Percentiles rank a stretch among this genome's conserved stretches.
phyloP scores from a whole-genome alignment of 306 rosid genomes.

The Acacia melanoxylon region DNA sequence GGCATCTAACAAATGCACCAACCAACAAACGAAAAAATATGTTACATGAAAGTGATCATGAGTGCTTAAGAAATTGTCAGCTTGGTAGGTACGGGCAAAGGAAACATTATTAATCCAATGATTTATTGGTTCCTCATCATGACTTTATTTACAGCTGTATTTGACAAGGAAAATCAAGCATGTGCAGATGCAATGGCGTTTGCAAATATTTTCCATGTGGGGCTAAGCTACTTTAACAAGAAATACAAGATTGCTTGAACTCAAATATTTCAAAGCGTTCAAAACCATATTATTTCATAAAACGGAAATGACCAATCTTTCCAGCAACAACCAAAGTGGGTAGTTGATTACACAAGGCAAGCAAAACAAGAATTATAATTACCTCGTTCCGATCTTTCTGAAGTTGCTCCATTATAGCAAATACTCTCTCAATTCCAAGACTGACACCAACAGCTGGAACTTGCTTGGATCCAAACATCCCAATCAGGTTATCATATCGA shows the following conservation, averaged over 20 bases:
- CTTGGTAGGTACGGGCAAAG: neutral
- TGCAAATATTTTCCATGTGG: neutral
- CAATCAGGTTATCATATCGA: constrained; percentile 87
- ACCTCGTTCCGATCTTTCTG: constrained; percentile 80
- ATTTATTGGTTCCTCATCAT: neutral
- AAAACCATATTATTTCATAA: neutral
- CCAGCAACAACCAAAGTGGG: constrained; percentile 8
- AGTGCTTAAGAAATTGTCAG: neutral
- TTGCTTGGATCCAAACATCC: constrained; percentile 88
- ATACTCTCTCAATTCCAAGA: constrained; percentile 94
- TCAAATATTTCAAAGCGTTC: neutral
- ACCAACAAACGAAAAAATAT: neutral
- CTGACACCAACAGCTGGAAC: constrained; percentile 94
- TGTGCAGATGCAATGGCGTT: constrained; percentile 4
- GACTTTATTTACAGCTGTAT: neutral
- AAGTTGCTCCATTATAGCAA: constrained; percentile 83
- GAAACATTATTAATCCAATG: neutral
- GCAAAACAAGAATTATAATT: constrained; percentile 24
- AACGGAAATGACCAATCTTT: neutral
- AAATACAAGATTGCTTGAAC: constrained; percentile 5
- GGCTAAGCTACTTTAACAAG: neutral
- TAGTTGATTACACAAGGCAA: neutral
- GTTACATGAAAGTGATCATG: neutral
- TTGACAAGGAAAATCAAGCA: neutral
- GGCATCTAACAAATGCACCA: constrained; percentile 47